phyloP scores from a whole-genome alignment of 495 filamentous ascomycete species.

The Pyronema domesticum region DNA sequence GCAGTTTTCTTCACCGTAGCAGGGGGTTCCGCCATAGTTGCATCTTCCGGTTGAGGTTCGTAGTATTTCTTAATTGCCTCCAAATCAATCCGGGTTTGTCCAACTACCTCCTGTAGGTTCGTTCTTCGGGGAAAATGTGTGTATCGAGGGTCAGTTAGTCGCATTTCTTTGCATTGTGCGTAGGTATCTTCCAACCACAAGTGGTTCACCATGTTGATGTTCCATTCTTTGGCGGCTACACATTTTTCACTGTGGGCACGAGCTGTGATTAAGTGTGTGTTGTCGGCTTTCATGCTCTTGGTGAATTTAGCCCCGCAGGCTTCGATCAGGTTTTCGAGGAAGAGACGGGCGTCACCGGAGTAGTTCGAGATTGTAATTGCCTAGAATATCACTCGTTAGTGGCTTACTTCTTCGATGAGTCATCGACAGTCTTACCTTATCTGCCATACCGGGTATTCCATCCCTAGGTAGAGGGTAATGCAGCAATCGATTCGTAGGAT shows the following conservation, averaged over 20 bases:
- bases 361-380: slow-evolving; percentile 85
- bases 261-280: slow-evolving; percentile 89
- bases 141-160: slow-evolving; percentile 50
- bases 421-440: slow-evolving; percentile 27
- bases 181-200: slow-evolving; percentile 97
- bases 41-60: not conserved
- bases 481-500: slow-evolving; percentile 57
- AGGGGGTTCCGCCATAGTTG: not conserved
- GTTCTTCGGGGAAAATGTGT: slow-evolving; percentile 69
- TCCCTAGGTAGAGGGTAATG: slow-evolving; percentile 70
- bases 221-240: slow-evolving; percentile 79
- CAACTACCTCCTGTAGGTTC: slow-evolving; percentile 81
- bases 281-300: slow-evolving; percentile 79
- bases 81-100: slow-evolving; percentile 56
- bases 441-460: slow-evolving; percentile 62
- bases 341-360: slow-evolving; percentile 78
- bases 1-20: not conserved
- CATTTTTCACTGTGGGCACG: slow-evolving; percentile 79
- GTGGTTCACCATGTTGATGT: slow-evolving; percentile 76
- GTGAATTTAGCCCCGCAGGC: slow-evolving; percentile 75
- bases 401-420: not conserved
- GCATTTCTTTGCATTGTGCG: slow-evolving; percentile 58
- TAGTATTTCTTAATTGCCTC: slow-evolving; percentile 35
- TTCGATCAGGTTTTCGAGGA: slow-evolving; percentile 77
- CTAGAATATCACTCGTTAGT: slow-evolving; percentile 8